Percentiles rank a stretch among this genome's conserved stretches.
phyloP scores from a whole-genome alignment of 1,139 yeast species.

The Scheffersomyces titani region DNA sequence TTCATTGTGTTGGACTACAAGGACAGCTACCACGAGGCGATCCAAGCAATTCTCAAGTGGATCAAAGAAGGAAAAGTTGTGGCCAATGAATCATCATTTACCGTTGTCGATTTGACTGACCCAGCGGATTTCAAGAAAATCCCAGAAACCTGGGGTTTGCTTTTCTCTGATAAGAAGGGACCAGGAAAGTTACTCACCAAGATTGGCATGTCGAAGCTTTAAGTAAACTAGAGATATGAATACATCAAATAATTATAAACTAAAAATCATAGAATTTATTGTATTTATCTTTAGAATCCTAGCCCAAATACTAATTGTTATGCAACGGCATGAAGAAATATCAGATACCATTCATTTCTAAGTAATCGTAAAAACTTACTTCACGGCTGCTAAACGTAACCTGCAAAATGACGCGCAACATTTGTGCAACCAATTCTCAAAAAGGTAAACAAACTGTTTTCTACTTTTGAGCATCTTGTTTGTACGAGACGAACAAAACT shows the following conservation, averaged over 20 bases:
- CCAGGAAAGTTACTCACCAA: constrained; percentile 32
- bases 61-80: constrained; percentile 20
- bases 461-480: neutral
- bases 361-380: too few species aligned
- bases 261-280: too few species aligned
- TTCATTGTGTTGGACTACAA: constrained; percentile 21
- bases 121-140: constrained; percentile 33
- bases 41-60: constrained; percentile 17
- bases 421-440: neutral
- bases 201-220: neutral
- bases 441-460: neutral
- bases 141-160: constrained; percentile 46
- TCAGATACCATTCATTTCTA: too few species aligned
- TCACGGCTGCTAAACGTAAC: neutral
- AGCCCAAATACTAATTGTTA: too few species aligned
- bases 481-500: neutral
- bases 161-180: constrained; percentile 33
- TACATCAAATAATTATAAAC: too few species aligned
- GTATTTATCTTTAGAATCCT: too few species aligned
- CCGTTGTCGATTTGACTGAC: constrained; percentile 37
- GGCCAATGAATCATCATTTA: constrained; percentile 20
- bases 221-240: neutral
- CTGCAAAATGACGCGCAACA: neutral
- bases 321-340: too few species aligned
- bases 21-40: constrained; percentile 11